Percentiles rank a stretch among this genome's conserved stretches.
phyloP scores from a whole-genome alignment of 2,329 filamentous ascomycete species.

The Immersiporthe knoxdaviesiana region DNA sequence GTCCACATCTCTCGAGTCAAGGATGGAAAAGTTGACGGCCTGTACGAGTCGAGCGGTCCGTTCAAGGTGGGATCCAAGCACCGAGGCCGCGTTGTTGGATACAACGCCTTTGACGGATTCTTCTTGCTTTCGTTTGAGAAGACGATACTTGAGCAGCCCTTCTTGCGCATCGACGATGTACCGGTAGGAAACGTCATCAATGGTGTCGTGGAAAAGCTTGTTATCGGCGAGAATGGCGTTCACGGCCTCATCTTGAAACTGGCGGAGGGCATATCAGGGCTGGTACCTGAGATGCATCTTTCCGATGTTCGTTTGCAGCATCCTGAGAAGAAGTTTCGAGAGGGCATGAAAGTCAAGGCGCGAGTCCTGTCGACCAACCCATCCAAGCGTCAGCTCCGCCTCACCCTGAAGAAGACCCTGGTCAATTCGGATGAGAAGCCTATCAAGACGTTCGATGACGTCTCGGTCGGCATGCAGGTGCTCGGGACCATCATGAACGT shows the following conservation, averaged over 20 bases:
- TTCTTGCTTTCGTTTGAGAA: constrained; percentile 86
- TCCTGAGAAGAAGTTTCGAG: constrained; percentile 94
- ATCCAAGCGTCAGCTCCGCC: constrained; percentile 75
- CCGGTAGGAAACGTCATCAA: constrained; percentile 79
- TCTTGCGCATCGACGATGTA: constrained; percentile 89
- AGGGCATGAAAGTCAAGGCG: constrained; percentile 81
- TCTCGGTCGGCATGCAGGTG: constrained; percentile 74
- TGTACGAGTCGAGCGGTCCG: constrained; percentile 75
- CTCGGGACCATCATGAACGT: constrained; percentile 88
- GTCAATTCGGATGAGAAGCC: constrained; percentile 85
- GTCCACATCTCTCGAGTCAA: constrained; percentile 93
- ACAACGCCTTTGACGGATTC: constrained; percentile 83
- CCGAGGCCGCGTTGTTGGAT: constrained; percentile 80
- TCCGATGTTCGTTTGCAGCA: constrained; percentile 87
- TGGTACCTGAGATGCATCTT: constrained; percentile 86
- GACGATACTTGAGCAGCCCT: constrained; percentile 81
- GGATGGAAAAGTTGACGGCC: constrained; percentile 83
- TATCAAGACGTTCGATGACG: constrained; percentile 76
- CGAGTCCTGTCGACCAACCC: constrained; percentile 81
- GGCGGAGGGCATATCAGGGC: constrained; percentile 84
- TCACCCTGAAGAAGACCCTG: constrained; percentile 93
- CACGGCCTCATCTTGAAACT: constrained; percentile 81
- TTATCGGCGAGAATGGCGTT: constrained; percentile 78
- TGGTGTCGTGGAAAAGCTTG: constrained; percentile 81
- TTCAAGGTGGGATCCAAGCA: constrained; percentile 81